Base-by-base conservation (phyloP, 1,284 basidiomycete genomes). In the Sanghuangporus sanghuang region DNA sequence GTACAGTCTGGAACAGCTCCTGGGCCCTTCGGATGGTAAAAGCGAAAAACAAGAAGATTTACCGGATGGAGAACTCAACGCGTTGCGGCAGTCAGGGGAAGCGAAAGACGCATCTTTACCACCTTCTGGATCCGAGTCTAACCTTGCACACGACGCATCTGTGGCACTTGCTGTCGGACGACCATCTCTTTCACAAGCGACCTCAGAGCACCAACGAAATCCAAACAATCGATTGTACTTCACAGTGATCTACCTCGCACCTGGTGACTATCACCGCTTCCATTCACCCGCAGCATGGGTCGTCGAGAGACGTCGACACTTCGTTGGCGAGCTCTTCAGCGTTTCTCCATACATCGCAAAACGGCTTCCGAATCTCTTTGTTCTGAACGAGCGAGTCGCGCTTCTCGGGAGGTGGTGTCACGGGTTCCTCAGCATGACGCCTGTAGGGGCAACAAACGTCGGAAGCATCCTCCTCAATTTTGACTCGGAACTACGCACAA, bases 231-330 rank as follows among this genome's bases (percentile, higher is more conserved):
- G 87, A 56, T 85, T 98, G 44, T 96, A 87, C 79, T 99, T 98
- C 76, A 80, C 90, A 53, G 96, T 99, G 70, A 90, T 99, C 68
- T 99, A 99, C 78, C 90, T 99, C 61, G 96, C 96, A 1, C 96
- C 96, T 0, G 97, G 97, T 1, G 97, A 99, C 76, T 99, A 99
- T 75, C 96, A 99, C 73, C 87, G 95, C 44, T 99, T 98, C 84
- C 96, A 99, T 77, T 92, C 89, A 66, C 96, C 97, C 0, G 88
- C 93, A 2, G 89, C 92, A 4, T 98, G 96, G 97, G 95, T 99
- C 6, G 97, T 98, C 23, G 96, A 99, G 79, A 90, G 93, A 70
- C 80, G 96, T 62, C 79, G 96, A 36, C 96, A 99, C 75, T 99
- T 99, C 73, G 87, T 94, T 46, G 96, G 92, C 59, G 96, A 99